Conservation (phyloP, 169 alveolate species). For the Plasmodium cynomolgi region DNA sequence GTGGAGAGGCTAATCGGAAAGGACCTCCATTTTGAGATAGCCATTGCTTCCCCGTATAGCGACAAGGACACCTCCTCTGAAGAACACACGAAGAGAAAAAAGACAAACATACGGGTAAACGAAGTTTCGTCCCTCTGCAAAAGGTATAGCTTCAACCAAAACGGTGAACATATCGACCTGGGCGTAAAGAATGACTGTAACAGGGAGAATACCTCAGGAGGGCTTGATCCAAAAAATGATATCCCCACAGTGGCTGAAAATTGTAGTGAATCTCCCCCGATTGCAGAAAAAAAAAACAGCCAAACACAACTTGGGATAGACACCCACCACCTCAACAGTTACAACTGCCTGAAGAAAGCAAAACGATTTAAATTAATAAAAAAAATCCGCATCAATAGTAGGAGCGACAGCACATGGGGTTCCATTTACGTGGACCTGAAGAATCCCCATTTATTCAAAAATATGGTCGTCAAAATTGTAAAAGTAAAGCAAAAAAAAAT, state of each 20-base stretch:
- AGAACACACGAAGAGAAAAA: not conserved
- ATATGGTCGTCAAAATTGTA: constrained; percentile 23
- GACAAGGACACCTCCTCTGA: not conserved
- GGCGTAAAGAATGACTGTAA: not conserved
- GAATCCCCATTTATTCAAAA: constrained; percentile 14
- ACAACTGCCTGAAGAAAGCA: not conserved
- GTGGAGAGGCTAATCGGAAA: not conserved
- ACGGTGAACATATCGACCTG: not conserved
- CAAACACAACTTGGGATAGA: not conserved
- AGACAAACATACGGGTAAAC: not conserved
- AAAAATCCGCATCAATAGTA: constrained; percentile 27
- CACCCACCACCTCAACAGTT: no score
- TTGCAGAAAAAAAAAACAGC: not conserved
- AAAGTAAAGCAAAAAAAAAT: constrained; percentile 29
- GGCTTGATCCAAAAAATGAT: not conserved
- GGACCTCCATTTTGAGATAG: constrained; percentile 11
- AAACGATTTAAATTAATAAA: constrained; percentile 4
- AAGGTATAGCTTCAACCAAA: constrained; percentile 12
- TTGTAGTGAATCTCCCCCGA: not conserved
- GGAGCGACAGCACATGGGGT: constrained; percentile 25
- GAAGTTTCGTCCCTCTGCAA: constrained; percentile 30
- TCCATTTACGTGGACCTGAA: constrained; percentile 48
- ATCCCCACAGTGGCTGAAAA: not conserved
- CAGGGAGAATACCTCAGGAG: not conserved
- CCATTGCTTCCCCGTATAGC: constrained; percentile 8